phyloP scores from a whole-genome alignment of 1,284 basidiomycete genomes.

The Rhodotorula sp. region DNA sequence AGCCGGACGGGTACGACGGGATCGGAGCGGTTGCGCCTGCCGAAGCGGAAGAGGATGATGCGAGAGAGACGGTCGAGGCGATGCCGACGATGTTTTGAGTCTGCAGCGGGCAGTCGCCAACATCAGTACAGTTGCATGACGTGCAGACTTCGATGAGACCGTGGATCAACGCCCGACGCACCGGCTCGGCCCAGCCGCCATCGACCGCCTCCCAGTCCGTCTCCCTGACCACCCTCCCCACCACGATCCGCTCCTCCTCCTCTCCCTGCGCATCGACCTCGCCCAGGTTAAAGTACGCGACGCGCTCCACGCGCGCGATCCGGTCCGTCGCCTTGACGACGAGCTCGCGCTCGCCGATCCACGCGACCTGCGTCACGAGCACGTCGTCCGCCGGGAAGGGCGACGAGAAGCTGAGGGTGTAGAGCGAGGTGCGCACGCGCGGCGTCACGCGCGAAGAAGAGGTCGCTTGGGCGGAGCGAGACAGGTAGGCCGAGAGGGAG shows the following conservation, averaged over 20 bases:
- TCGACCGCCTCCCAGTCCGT: conserved; percentile 76
- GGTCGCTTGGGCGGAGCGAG: conserved; percentile 4
- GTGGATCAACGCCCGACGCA: conserved; percentile 33
- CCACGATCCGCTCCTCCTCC: conserved; percentile 35
- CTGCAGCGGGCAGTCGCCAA: conserved; percentile 6
- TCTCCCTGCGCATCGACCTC: conserved; percentile 34
- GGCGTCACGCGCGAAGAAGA: conserved; percentile 26
- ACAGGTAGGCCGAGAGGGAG: conserved; percentile 56
- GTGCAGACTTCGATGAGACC: too few relatives aligned
- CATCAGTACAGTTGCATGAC: too few relatives aligned
- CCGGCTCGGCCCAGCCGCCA: conserved; percentile 85
- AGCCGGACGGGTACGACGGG: conserved; percentile 56
- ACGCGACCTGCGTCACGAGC: conserved; percentile 78
- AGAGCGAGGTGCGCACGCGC: conserved; percentile 37
- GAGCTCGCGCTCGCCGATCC: conserved; percentile 75
- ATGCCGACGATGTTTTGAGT: conserved; percentile 26
- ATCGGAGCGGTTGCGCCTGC: conserved; percentile 2
- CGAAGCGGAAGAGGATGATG: not conserved
- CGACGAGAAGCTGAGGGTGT: conserved; percentile 49
- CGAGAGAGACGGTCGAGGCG: not conserved
- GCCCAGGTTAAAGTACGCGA: conserved; percentile 70
- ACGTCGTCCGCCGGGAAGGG: conserved; percentile 58
- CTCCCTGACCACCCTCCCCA: conserved; percentile 67
- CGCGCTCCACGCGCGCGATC: conserved; percentile 72
- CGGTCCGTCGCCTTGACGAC: conserved; percentile 85